Evolutionary conservation across 2,329 filamentous ascomycete species (phyloP).

Genomic region (Xylariaceae sp.): DNA sequence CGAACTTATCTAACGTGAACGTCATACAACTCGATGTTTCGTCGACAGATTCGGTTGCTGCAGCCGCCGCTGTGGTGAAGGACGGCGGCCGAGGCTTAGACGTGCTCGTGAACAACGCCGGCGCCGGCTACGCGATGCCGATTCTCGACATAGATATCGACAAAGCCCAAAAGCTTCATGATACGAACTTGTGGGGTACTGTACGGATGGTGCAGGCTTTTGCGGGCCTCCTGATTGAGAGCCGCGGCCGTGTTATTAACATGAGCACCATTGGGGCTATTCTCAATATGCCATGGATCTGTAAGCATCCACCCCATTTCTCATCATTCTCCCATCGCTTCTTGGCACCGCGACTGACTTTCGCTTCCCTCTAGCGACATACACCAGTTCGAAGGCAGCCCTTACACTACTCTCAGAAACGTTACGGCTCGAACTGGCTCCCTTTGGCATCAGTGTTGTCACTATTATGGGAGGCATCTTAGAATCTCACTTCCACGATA

Average conservation of each 20-base stretch:
- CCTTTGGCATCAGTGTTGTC: constrained; percentile 7
- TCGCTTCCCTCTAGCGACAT: constrained; percentile 1
- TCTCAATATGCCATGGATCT: constrained; percentile 1
- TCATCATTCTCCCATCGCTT: too few relatives aligned
- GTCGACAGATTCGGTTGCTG: constrained; percentile 5
- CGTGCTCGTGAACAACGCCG: constrained; percentile 15
- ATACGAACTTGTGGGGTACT: constrained; percentile 10
- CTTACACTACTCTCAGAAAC: constrained; percentile 1
- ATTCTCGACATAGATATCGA: constrained; percentile 8
- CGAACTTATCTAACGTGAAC: constrained; percentile 1
- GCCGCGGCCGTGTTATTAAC: constrained; percentile 3
- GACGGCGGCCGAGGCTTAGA: constrained; percentile 7
- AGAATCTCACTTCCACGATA: constrained; percentile 15
- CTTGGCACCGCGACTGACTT: too few relatives aligned
- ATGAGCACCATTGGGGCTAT: not conserved
- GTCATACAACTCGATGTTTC: constrained; percentile 14
- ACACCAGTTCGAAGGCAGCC: constrained; percentile 6
- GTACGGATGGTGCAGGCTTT: constrained; percentile 7
- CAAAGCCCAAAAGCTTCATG: constrained; percentile 5
- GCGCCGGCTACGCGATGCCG: constrained; percentile 5
- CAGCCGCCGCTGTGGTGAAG: not conserved
- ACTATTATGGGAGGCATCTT: constrained; percentile 14
- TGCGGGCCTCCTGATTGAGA: constrained; percentile 4
- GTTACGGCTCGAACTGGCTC: constrained; percentile 6
- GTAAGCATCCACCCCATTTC: not conserved